phyloP scores from a whole-genome alignment of 2,329 filamentous ascomycete species.

The Scolecobasidium constrictum region DNA sequence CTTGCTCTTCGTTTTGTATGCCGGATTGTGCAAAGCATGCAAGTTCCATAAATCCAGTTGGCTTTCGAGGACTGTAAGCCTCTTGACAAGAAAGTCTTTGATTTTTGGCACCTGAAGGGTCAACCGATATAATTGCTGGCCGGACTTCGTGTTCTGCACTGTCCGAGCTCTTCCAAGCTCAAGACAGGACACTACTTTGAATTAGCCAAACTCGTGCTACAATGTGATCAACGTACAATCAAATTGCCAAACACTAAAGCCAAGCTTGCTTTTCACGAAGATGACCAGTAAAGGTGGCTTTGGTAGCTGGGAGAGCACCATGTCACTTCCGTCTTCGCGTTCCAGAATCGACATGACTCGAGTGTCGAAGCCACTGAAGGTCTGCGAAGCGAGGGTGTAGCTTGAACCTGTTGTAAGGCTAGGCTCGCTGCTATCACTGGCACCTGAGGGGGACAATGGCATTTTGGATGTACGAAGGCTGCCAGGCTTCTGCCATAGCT shows the following conservation, averaged over 20 bases:
- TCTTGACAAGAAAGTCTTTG: neutral
- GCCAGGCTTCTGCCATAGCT: neutral
- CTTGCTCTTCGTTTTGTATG: neutral
- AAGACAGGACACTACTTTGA: neutral
- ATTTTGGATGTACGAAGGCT: neutral
- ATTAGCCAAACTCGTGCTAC: neutral
- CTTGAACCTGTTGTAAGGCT: neutral
- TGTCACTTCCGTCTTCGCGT: neutral
- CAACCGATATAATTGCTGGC: neutral
- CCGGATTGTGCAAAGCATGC: neutral
- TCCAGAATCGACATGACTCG: neutral
- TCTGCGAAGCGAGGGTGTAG: neutral
- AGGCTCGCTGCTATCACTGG: neutral
- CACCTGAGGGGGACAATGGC: neutral
- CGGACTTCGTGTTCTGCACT: no score
- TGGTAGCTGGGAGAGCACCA: neutral
- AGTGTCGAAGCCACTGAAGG: neutral
- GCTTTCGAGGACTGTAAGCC: neutral
- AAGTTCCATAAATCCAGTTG: neutral
- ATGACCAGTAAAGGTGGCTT: neutral
- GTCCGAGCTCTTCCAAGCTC: neutral
- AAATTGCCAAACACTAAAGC: neutral
- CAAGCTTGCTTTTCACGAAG: neutral
- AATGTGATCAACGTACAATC: neutral
- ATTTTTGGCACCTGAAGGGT: neutral